phyloP scores from a whole-genome alignment of 2,329 filamentous ascomycete genomes.

The Pseudonectria buxi region DNA sequence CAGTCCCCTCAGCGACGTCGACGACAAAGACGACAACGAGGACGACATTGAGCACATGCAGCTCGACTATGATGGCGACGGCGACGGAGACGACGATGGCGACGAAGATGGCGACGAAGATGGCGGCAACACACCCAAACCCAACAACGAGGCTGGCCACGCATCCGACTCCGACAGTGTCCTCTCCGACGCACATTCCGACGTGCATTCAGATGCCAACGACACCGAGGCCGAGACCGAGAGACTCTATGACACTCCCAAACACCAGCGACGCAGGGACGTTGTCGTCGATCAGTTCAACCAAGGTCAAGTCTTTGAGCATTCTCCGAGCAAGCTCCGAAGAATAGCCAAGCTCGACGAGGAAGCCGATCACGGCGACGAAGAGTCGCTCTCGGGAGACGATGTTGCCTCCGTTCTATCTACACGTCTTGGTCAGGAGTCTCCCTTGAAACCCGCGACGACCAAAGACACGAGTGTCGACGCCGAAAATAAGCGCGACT shows the following conservation, averaged over 20 bases:
- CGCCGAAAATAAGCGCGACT: slow-evolving; percentile 27
- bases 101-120: slow-evolving; percentile 55
- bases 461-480: slow-evolving; percentile 22
- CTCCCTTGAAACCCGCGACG: slow-evolving; percentile 27
- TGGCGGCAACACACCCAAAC: slow-evolving; percentile 24
- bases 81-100: slow-evolving; percentile 62
- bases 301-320: slow-evolving; percentile 50
- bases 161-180: slow-evolving; percentile 44
- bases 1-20: slow-evolving; percentile 88
- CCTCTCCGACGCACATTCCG: slow-evolving; percentile 47
- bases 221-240: slow-evolving; percentile 90
- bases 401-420: slow-evolving; percentile 32
- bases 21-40: slow-evolving; percentile 68
- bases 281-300: slow-evolving; percentile 52
- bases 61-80: slow-evolving; percentile 31
- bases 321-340: slow-evolving; percentile 71
- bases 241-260: slow-evolving; percentile 82
- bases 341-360: slow-evolving; percentile 35
- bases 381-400: slow-evolving; percentile 36
- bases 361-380: slow-evolving; percentile 30
- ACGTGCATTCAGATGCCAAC: slow-evolving; percentile 39
- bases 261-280: slow-evolving; percentile 55
- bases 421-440: slow-evolving; percentile 32
- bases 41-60: slow-evolving; percentile 58
- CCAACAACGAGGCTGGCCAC: slow-evolving; percentile 21